phyloP scores from a whole-genome alignment of 768 basidiomycete genomes.

The Leccinum fibrillosum region DNA sequence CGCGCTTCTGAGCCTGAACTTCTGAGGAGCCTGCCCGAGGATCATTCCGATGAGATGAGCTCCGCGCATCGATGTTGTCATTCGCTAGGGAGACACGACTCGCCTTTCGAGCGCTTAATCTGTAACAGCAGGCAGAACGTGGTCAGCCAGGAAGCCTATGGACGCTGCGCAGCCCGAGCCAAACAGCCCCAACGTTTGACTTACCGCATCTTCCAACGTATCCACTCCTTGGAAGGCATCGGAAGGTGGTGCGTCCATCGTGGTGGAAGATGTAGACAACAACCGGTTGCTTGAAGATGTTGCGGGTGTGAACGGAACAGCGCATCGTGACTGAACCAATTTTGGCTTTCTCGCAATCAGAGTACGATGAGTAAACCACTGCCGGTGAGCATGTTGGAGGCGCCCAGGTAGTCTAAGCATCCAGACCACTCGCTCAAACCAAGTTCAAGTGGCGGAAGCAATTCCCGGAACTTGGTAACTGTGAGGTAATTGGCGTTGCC shows the following conservation, averaged over 20 bases:
- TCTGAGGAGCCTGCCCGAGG: conserved; percentile 16
- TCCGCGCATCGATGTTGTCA: background rate
- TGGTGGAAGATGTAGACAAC: conserved; percentile 1
- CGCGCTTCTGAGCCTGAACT: conserved; percentile 14
- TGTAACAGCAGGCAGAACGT: background rate
- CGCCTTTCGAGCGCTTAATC: conserved; percentile 23
- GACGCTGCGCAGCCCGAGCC: background rate
- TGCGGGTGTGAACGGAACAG: background rate
- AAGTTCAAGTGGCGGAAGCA: background rate
- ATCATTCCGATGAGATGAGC: background rate
- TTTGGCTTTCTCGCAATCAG: background rate
- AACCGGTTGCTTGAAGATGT: background rate
- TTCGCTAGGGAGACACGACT: background rate
- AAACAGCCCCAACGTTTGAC: background rate
- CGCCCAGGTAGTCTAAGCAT: conserved; percentile 8
- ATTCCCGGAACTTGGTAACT: background rate
- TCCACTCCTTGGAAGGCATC: background rate
- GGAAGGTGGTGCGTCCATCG: conserved; percentile 5
- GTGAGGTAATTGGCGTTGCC: background rate
- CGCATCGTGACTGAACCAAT: background rate
- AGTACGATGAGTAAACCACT: background rate
- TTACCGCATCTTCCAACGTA: conserved; percentile 21
- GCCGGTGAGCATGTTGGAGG: background rate
- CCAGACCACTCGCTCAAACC: background rate
- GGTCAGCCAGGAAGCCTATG: conserved; percentile 3